Base-by-base conservation (phyloP, 2,329 filamentous ascomycete genomes). In the Calycina herbarum region DNA sequence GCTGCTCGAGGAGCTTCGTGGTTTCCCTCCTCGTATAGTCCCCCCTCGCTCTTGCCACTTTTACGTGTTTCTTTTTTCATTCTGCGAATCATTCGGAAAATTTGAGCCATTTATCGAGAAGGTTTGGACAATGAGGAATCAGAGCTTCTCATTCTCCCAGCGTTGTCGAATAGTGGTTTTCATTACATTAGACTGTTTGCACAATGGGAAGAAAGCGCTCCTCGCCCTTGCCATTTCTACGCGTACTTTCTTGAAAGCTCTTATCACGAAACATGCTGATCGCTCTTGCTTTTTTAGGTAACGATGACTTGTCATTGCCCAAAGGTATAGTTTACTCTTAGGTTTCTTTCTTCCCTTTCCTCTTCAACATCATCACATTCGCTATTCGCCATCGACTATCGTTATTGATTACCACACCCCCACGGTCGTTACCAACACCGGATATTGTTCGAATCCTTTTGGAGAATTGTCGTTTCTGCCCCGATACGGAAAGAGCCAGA, bases 301-400 rank as follows among this genome's bases (percentile, higher is more conserved):
- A 85, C 69, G 86, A 89, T 72, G 86, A 89, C 71, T 76, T 89
- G 69, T 88, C 86, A 59, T 79, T 89, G 24, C 86, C 86, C 33
- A 89, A 89, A 79, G 86, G 86, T 87, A 81, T 63, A 27, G 20
- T 58, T 5, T 40, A 33, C 17, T 24, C 27, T 27, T 31, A 60
- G 27, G 61, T 24, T 67, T 58, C 61, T 10, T 54, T 13, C 27
- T 42, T 38, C 27, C 17, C 7, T 59, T 40, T 24, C 5, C 11
- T 51, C 17, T 3, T 27, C 45, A 27, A 51, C 45, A 51, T 51
- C 45, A 51, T 6, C 45, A 51, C 45, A 24, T 51, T 51, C 45
- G 45, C 11, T 24, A 51, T 11, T 51, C 45, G n/a, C 6, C 20
- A 51, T 51, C 45, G 10, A 51, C n/a, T 51, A 24, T 51, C n/a